Evolutionary conservation across 2,329 filamentous ascomycete genomes (phyloP).

Genomic region (Colletotrichum gloeosporioides): DNA sequence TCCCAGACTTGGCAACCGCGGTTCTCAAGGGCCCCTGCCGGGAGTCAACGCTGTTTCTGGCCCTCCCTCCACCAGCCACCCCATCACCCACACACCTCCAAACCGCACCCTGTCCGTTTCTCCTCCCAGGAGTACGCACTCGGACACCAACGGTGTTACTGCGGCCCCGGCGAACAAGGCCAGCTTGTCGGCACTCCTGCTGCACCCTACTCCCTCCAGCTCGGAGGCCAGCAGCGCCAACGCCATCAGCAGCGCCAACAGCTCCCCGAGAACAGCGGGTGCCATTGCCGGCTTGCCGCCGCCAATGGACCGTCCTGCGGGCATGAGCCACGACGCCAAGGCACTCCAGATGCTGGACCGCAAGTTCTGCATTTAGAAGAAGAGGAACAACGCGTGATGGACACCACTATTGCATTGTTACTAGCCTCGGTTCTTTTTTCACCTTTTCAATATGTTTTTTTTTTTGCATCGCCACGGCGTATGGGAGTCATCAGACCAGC

Average conservation of each 20-base stretch:
- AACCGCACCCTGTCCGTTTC: conserved; percentile 53
- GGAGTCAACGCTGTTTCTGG: conserved; percentile 10
- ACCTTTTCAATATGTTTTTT: not conserved
- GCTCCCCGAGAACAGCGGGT: conserved; percentile 51
- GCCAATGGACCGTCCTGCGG: conserved; percentile 57
- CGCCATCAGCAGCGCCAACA: conserved; percentile 46
- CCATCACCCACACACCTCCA: conserved; percentile 44
- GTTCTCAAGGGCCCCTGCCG: conserved; percentile 50
- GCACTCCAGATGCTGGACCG: conserved; percentile 71
- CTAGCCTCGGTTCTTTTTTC: not conserved
- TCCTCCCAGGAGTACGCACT: conserved; percentile 48
- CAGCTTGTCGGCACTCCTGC: conserved; percentile 53
- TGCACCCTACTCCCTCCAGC: conserved; percentile 54
- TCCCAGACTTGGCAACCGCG: conserved; percentile 39
- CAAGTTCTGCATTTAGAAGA: conserved; percentile 49
- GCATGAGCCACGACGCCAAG: conserved; percentile 65
- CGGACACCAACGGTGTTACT: conserved; percentile 29
- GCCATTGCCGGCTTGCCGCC: conserved; percentile 57
- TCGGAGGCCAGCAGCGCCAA: conserved; percentile 53
- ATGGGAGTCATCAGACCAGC: not conserved
- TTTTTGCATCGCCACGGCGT: conserved; percentile 17
- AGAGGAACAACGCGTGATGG: not conserved
- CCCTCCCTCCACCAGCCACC: conserved; percentile 38
- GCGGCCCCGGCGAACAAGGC: conserved; percentile 41
- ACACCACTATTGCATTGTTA: not conserved